Evolutionary conservation across 2,329 filamentous ascomycete genomes (phyloP), one percentile per base, ranked within the genome.

Genomic region (Fusarium sulawesiense): DNA sequence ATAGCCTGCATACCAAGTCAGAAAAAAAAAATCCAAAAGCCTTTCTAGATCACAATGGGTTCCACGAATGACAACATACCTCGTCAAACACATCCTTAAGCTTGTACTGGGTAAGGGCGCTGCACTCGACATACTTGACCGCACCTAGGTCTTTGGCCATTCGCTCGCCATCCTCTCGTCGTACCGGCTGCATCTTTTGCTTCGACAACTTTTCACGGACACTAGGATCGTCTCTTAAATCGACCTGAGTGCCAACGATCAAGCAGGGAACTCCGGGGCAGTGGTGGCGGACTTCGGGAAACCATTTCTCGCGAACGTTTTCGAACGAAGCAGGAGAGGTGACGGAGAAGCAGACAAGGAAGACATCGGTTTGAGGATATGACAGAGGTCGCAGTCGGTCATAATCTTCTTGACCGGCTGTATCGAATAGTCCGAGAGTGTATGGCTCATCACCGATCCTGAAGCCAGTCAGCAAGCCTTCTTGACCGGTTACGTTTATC

Each of bases 401-500:
- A 84, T 98, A 98, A 90, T 99, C 95, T 87, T 99, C 96, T 85
- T 99, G 96, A 82, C 96, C 96, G 68, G 96, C 96, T 40, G 96
- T 99, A 90, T 99, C 96, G 80, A 98, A 99, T 29, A 99, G 88
- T 63, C 96, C 96, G 49, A 99, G 88, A 18, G 96, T 99, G 82
- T 98, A 98, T 64, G 96, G 96, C 83, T 99, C 96, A 81, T 98
- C 96, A 72, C 96, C 96, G 80, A 99, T 98, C 96, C 96, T 99
- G 46, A 59, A 51, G 60, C 58, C 46, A 61, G 73, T 77, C 64
- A 75, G 70, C 54, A 49, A 34, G 23, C 48, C 41, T 37, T 66
- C 45, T 45, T 55, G 18, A 53, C 25, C 32, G 42, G 27, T 20
- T 34, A 27, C 16, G 14, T 56, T 34, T 32, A 25, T 23, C 51